Conservation (phyloP, 1,284 basidiomycete genomes). For the Exobasidium cylindrosporum region DNA sequence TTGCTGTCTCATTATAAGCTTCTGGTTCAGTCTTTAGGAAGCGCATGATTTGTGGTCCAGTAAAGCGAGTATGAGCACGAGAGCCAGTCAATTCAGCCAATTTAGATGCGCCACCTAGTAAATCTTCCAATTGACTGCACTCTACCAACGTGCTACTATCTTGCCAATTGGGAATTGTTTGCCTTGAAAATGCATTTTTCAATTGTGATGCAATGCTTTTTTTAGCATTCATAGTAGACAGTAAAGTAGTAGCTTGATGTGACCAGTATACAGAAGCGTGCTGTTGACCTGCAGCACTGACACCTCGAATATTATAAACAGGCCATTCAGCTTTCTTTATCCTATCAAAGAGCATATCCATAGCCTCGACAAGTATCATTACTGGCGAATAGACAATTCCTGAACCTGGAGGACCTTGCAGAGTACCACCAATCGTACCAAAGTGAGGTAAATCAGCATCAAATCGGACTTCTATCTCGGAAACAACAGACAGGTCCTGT, state of each 20-base stretch:
- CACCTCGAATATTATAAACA: slow-evolving; percentile 63
- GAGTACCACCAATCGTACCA: slow-evolving; percentile 63
- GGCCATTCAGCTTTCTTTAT: slow-evolving; percentile 67
- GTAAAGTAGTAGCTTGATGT: slow-evolving; percentile 60
- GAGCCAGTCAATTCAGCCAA: slow-evolving; percentile 76
- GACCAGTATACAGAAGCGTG: slow-evolving; percentile 89
- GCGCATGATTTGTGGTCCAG: slow-evolving; percentile 77
- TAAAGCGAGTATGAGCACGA: slow-evolving; percentile 82
- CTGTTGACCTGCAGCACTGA: slow-evolving; percentile 82
- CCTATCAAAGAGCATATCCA: slow-evolving; percentile 72
- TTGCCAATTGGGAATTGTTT: slow-evolving; percentile 82
- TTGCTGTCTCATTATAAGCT: slow-evolving; percentile 66
- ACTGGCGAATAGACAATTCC: slow-evolving; percentile 61
- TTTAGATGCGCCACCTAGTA: slow-evolving; percentile 62
- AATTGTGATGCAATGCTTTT: slow-evolving; percentile 60
- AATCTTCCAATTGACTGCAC: slow-evolving; percentile 67
- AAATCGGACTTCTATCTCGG: slow-evolving; percentile 75
- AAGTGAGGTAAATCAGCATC: slow-evolving; percentile 73
- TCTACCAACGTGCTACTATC: slow-evolving; percentile 79
- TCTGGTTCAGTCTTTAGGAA: slow-evolving; percentile 63
- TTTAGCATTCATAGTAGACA: slow-evolving; percentile 63
- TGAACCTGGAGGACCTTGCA: slow-evolving; percentile 9
- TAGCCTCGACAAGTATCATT: slow-evolving; percentile 76
- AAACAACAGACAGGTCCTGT: slow-evolving; percentile 64
- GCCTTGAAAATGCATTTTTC: slow-evolving; percentile 68